These are phyloP conservation scores for Hypoxylon sp. DNA, from an alignment of 2,329 filamentous ascomycete genomes.

Conservation along the genomic window DNA sequence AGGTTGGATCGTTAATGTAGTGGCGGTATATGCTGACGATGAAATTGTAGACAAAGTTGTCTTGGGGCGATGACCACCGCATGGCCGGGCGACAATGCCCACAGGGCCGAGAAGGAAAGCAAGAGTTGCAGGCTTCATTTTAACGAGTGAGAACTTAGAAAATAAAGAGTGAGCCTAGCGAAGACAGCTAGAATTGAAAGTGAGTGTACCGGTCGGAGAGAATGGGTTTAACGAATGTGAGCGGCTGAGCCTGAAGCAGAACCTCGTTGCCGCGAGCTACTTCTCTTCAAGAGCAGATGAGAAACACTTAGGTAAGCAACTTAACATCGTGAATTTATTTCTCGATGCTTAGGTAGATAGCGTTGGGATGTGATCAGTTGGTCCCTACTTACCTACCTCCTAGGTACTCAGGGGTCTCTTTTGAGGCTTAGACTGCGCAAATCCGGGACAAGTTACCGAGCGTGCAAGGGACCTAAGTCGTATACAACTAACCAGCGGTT, in stretches of 20 bases:
- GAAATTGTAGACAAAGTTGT: constrained; percentile 22
- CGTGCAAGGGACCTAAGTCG: constrained; percentile 5
- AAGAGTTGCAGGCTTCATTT: constrained; percentile 44
- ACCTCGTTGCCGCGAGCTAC: constrained; percentile 4
- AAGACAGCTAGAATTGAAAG: constrained; percentile 8
- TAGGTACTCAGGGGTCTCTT: not conserved
- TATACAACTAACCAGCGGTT: constrained; percentile 24
- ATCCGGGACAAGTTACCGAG: constrained; percentile 34
- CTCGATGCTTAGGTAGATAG: not conserved
- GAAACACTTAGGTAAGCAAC: constrained; percentile 4
- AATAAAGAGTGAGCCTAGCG: constrained; percentile 14
- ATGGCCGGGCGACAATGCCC: constrained; percentile 42
- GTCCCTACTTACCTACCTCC: too few species aligned
- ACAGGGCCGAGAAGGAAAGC: constrained; percentile 41
- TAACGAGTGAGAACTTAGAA: constrained; percentile 4
- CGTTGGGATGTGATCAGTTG: constrained; percentile 17
- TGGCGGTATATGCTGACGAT: not conserved
- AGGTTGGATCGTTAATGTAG: constrained; percentile 14
- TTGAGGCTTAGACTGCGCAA: constrained; percentile 29
- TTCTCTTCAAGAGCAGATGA: constrained; percentile 13
- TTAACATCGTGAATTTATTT: constrained; percentile 21
- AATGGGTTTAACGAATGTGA: constrained; percentile 28
- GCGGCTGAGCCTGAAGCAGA: constrained; percentile 14
- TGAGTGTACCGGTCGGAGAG: constrained; percentile 13
- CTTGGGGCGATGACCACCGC: constrained; percentile 32